Base-by-base conservation (phyloP, 2,329 filamentous ascomycete species). In the Fusarium bulbicola region DNA sequence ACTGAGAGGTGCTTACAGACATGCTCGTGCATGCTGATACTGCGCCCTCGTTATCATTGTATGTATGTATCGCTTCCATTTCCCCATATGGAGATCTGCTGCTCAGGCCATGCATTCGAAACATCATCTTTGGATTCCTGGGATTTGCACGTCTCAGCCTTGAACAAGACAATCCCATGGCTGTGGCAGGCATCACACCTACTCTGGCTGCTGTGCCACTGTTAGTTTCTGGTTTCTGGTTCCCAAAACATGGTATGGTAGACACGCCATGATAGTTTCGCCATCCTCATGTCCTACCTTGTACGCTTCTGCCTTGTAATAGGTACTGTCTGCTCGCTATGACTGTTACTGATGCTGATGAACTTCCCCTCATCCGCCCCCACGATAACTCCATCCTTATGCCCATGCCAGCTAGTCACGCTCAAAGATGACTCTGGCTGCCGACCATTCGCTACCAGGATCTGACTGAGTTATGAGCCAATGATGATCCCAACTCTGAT, bases 171-270 rank as follows among this genome's bases (percentile, higher is more conserved):
- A 45, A 43, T 59, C 63, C 59, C 58, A 54, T 65, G 39, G 66
- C 71, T 64, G 40, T 69, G 70, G 71, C 67, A 74, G 67, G 43
- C 59, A 74, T 71, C 66, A 70, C 66, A 70, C 50, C 65, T 50
- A 53, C 36, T 61, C 21, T 52, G 18, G n/a, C 39, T 69, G 66
- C 66, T 70, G 66, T 70, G 69, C 50, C 70, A 62, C 65, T 53
- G n/a, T 53, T 68, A 68, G 59, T 42, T 46, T 61, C 34, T 36
- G 5, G 36, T 64, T 69, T 61, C 24, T 40, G n/a, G 30, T 30
- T 36, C 36, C 43, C 30, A 30, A 30, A 34, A 28, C 32, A 66
- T 66, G 39, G 63, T 26, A 60, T 52, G 45, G 45, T 47, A 59
- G 37, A 40, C 52, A 56, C 45, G 54, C 50, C 60, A 66, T 47